A percentile compares a stretch with the other conserved stretches of the same genome.
phyloP scores from a whole-genome alignment of 2,329 filamentous ascomycete genomes.

The Cladophialophora immunda region DNA sequence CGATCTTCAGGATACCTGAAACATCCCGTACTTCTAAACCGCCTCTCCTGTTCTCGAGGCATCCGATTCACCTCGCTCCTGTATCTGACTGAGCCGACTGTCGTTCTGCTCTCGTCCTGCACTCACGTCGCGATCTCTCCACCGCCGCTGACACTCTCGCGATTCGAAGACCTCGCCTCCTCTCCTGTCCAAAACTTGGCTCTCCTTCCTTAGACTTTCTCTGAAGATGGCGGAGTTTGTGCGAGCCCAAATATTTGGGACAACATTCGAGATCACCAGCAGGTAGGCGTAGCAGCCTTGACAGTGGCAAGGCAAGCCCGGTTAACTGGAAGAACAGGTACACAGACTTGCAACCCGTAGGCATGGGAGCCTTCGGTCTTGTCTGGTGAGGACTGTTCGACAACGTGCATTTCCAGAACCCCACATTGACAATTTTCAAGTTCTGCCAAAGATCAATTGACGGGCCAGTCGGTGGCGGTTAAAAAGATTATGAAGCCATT shows the following conservation, averaged over 20 bases:
- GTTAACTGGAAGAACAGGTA: slow-evolving; percentile 69
- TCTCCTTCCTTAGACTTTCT: slow-evolving; percentile 1
- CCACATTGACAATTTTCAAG: slow-evolving; percentile 57
- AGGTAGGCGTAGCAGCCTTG: slow-evolving; percentile 65
- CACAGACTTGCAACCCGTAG: slow-evolving; percentile 96
- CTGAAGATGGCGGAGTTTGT: slow-evolving; percentile 95
- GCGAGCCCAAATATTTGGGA: slow-evolving; percentile 98
- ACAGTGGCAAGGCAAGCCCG: slow-evolving; percentile 31
- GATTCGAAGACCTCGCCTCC: background rate
- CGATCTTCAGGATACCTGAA: slow-evolving; percentile 10
- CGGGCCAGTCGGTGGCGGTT: slow-evolving; percentile 93
- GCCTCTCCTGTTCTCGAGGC: background rate
- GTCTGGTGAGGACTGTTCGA: slow-evolving; percentile 77
- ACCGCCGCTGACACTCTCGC: background rate
- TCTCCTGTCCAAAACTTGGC: background rate
- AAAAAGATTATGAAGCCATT: slow-evolving; percentile 99
- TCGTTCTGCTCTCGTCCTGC: background rate
- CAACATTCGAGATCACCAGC: slow-evolving; percentile 99
- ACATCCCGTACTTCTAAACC: background rate
- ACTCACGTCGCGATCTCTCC: slow-evolving; percentile 3
- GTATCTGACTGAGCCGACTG: background rate
- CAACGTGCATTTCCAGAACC: background rate
- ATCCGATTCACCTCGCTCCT: background rate
- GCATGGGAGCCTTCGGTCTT: slow-evolving; percentile 98
- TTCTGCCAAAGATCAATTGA: slow-evolving; percentile 97